A percentile compares a stretch with the other conserved stretches of the same genome.
These are phyloP conservation scores for Beta vulgaris DNA, from an alignment of 148 eudicot genomes.

Conservation along the genomic window DNA sequence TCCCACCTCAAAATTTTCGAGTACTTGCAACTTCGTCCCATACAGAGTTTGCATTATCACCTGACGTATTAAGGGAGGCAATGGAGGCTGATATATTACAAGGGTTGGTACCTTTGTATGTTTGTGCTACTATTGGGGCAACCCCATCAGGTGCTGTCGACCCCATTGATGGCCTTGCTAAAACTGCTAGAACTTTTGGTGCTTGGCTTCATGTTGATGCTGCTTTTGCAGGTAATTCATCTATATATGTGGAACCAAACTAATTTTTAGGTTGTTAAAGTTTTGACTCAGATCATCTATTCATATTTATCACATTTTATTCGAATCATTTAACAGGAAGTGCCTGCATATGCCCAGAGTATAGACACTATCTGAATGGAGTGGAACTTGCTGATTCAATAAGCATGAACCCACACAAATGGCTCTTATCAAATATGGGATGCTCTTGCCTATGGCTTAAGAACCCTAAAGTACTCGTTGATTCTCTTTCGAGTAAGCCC, in stretches of 20 bases:
- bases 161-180: slow-evolving; percentile 30
- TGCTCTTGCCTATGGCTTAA: slow-evolving; percentile 50
- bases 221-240: slow-evolving; percentile 25
- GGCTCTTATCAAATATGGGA: slow-evolving; percentile 45
- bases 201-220: slow-evolving; percentile 42
- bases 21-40: slow-evolving; percentile 19
- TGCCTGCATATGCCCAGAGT: slow-evolving; percentile 55
- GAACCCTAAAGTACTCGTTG: slow-evolving; percentile 26
- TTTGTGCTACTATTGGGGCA: slow-evolving; percentile 48
- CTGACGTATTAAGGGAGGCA: slow-evolving; percentile 5
- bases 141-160: slow-evolving; percentile 40
- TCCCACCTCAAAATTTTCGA: slow-evolving; percentile 38
- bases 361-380: slow-evolving; percentile 42
- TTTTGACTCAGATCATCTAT: too few species aligned
- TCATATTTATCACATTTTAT: not conserved
- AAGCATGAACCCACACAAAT: slow-evolving; percentile 51
- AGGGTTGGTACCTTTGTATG: slow-evolving; percentile 43
- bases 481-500: slow-evolving; percentile 37
- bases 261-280: too few species aligned
- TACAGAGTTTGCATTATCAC: slow-evolving; percentile 19
- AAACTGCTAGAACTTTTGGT: slow-evolving; percentile 31
- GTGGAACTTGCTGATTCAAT: slow-evolving; percentile 41
- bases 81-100: slow-evolving; percentile 30
- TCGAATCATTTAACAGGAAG: slow-evolving; percentile 8
- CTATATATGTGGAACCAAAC: too few species aligned